These are phyloP conservation scores for Phaeodactylum tricornutum DNA, from an alignment of 108 stramenopile species.

Conservation along the genomic window DNA sequence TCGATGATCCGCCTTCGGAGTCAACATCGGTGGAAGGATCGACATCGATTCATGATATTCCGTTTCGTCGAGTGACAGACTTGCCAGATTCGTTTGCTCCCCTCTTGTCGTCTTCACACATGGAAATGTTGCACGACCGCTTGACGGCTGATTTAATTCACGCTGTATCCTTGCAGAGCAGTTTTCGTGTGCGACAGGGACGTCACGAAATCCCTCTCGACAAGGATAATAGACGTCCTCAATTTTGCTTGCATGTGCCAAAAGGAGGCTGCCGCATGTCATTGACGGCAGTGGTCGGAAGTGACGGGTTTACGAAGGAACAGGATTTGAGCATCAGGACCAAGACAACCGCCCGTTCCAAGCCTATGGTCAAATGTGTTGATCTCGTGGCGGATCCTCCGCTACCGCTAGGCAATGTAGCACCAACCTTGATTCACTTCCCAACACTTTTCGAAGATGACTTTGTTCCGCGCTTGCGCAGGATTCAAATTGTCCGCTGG, in stretches of 20 bases:
- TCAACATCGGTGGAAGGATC: background rate
- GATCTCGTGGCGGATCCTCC: slow-evolving; percentile 70
- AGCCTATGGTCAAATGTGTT: slow-evolving; percentile 71
- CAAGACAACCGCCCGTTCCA: slow-evolving; percentile 42
- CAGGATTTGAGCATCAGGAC: slow-evolving; percentile 60
- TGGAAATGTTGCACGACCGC: slow-evolving; percentile 47
- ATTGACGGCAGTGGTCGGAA: slow-evolving; percentile 41
- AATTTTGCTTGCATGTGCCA: slow-evolving; percentile 50
- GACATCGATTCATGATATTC: background rate
- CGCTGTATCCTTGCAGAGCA: slow-evolving; percentile 48
- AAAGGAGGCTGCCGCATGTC: slow-evolving; percentile 52
- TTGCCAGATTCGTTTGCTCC: slow-evolving; percentile 85
- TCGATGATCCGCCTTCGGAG: background rate
- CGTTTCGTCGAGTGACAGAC: slow-evolving; percentile 8
- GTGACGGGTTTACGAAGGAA: slow-evolving; percentile 45
- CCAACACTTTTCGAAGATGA: slow-evolving; percentile 78
- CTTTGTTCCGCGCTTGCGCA: slow-evolving; percentile 34
- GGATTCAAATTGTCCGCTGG: slow-evolving; percentile 48
- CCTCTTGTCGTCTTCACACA: slow-evolving; percentile 67
- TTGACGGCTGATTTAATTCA: slow-evolving; percentile 79
- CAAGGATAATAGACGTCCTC: slow-evolving; percentile 68
- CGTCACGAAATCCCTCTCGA: slow-evolving; percentile 70
- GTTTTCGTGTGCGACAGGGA: slow-evolving; percentile 48
- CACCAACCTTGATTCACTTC: slow-evolving; percentile 80
- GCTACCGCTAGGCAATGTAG: slow-evolving; percentile 62